Evolutionary conservation across 83 land plant species (phyloP), one percentile per base, ranked within the genome.

Genomic region (Larix sibirica): DNA sequence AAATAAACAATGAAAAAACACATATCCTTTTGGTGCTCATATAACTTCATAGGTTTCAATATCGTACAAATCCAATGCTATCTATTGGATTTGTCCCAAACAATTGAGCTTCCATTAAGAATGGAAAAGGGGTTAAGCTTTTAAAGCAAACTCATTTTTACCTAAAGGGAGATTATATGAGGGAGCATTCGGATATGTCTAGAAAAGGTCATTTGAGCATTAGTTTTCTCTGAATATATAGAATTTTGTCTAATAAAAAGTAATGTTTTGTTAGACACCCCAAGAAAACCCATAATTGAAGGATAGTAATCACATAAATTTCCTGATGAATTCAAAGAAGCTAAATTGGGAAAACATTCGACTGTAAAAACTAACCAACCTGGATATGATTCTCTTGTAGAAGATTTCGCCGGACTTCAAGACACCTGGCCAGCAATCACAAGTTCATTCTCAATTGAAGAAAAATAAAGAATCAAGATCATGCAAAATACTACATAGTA

Each of bases 371-470:
- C 3, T 4, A 18, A 40, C 50, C 44, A 71, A 71, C 76, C 76
- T 71, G 76, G 36, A 71, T 18, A 40, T 71, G 23, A 40, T 71
- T 71, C n/a, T 71, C 50, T 38, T 42, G 76, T 38, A 40, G 76
- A 71, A 4, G 21, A 20, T 40, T 40, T 40, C 10, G 47, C 18
- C 40, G 38, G 6, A 38, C 75, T 9, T 70, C 7, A 38, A 70
- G 23, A 70, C 75, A 40, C 50, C 75, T 70, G 17, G 74, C 75
- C 75, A 70, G 40, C 24, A 40, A 70, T 40, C 12, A 70, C 20
- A 70, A 40, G 47, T 18, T 40, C n/a, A 23, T 1, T 70, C 21
- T 36, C 8, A 38, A 44, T 70, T 18, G 20, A 31, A 20, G n/a
- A 70, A 70, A 38, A 70, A 40, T 8, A 38, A 40, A 17, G 50